A percentile compares a stretch with the other conserved stretches of the same genome.
Conservation (phyloP, 345 rosid species). For the Microcos paniculata region DNA sequence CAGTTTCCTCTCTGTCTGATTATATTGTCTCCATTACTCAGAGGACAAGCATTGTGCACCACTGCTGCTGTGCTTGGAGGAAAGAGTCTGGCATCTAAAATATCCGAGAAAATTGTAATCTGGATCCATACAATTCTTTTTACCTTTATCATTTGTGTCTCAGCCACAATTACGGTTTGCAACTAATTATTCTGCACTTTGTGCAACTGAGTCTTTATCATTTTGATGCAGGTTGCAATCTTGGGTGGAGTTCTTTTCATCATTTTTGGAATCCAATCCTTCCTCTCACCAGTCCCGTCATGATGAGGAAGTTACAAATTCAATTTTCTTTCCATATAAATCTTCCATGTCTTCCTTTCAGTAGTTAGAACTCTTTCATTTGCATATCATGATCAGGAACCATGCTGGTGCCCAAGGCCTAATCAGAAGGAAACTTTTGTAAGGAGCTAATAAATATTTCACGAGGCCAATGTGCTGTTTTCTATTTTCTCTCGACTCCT, state of each 20-base stretch:
- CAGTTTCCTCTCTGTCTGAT: neutral
- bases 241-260: constrained; percentile 90
- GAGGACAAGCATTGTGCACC: constrained; percentile 91
- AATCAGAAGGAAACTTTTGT: too few species aligned
- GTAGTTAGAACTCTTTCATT: too few species aligned
- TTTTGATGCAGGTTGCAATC: constrained; percentile 66
- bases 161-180: neutral
- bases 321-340: too few species aligned
- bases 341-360: too few species aligned
- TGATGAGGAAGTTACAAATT: too few species aligned
- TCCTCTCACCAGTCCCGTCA: constrained; percentile 56
- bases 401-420: too few species aligned
- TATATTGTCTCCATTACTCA: constrained; percentile 24
- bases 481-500: too few species aligned
- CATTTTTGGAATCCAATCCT: constrained; percentile 85
- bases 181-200: neutral
- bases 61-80: constrained; percentile 94
- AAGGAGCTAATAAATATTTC: too few species aligned
- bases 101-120: constrained; percentile 81
- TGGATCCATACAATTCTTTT: neutral
- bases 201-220: neutral
- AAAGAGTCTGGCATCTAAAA: constrained; percentile 94
- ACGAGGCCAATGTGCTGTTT: too few species aligned
- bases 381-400: too few species aligned
- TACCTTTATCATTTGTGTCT: too few species aligned